phyloP scores from a whole-genome alignment of 2,329 filamentous ascomycete genomes.

The Lachnellula arida region DNA sequence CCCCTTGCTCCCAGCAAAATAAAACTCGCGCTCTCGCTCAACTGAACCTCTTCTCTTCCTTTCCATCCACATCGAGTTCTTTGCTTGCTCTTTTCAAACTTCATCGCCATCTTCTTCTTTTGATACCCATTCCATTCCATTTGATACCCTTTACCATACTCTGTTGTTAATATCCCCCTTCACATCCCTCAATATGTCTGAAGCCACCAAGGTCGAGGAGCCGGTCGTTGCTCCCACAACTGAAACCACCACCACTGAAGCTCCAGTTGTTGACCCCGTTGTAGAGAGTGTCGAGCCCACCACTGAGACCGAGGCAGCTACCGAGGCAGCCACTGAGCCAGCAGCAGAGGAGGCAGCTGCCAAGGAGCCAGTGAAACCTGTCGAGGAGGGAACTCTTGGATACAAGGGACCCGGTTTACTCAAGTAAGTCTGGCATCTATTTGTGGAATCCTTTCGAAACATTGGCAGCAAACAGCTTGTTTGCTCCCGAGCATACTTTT shows the following conservation, averaged over 20 bases:
- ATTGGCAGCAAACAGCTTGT: not conserved
- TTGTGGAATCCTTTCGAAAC: not conserved
- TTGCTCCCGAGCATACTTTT: not conserved
- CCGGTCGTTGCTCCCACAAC: constrained; percentile 28
- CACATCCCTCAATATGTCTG: constrained; percentile 44
- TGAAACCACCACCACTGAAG: constrained; percentile 33
- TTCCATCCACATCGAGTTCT: not conserved
- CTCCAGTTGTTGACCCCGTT: constrained; percentile 29
- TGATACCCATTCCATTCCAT: constrained; percentile 7
- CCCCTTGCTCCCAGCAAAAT: not conserved
- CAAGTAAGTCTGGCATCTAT: constrained; percentile 64
- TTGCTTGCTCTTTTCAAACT: not conserved
- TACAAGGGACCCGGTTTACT: constrained; percentile 79
- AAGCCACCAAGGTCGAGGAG: constrained; percentile 63
- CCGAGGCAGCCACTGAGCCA: no score
- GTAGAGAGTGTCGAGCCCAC: constrained; percentile 33
- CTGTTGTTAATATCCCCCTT: constrained; percentile 16
- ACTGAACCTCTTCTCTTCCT: not conserved
- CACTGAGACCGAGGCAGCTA: constrained; percentile 34
- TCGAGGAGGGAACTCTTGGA: constrained; percentile 70
- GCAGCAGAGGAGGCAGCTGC: constrained; percentile 39
- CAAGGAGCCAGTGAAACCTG: constrained; percentile 44
- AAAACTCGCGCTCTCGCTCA: not conserved
- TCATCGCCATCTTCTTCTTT: constrained; percentile 7
- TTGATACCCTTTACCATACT: constrained; percentile 16